Conservation (phyloP, 2,329 filamentous ascomycete genomes). For the Colletotrichum shisoi region DNA sequence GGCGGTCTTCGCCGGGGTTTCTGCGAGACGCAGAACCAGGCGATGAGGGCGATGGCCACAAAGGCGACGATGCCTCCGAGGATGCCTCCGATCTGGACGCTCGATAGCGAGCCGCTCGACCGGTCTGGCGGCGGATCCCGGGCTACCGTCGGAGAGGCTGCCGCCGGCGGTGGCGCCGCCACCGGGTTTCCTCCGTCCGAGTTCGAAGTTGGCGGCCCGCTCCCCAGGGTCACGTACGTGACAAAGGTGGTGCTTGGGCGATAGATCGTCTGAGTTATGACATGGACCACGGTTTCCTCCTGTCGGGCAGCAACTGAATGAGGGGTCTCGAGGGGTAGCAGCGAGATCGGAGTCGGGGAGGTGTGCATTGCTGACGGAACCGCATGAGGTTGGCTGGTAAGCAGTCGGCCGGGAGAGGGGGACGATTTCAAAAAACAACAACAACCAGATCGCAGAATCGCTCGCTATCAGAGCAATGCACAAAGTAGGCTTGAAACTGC, state of each 20-base stretch:
- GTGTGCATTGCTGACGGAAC: slow-evolving; percentile 33
- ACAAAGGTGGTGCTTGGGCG: slow-evolving; percentile 50
- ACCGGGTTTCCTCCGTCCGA: slow-evolving; percentile 32
- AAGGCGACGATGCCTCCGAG: slow-evolving; percentile 51
- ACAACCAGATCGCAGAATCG: not conserved
- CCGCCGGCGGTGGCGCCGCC: slow-evolving; percentile 36
- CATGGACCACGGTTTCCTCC: slow-evolving; percentile 25
- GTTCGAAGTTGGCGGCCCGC: slow-evolving; percentile 26
- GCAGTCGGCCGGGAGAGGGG: not conserved
- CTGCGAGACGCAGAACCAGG: slow-evolving; percentile 46
- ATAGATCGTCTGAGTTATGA: slow-evolving; percentile 50
- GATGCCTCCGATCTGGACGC: slow-evolving; percentile 53
- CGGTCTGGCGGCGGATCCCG: slow-evolving; percentile 35
- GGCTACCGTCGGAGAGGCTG: slow-evolving; percentile 8
- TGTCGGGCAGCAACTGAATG: slow-evolving; percentile 27
- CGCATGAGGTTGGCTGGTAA: slow-evolving; percentile 16
- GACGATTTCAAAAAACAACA: too few species aligned
- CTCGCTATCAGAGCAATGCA: not conserved
- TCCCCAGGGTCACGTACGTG: slow-evolving; percentile 48
- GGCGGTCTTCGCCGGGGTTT: not conserved
- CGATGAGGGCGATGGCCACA: slow-evolving; percentile 48
- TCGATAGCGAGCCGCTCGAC: slow-evolving; percentile 44
- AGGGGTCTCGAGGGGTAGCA: slow-evolving; percentile 14
- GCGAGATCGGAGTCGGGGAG: slow-evolving; percentile 27
- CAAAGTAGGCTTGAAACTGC: too few species aligned